Evolutionary conservation across 1,139 yeast species (phyloP), one percentile per base, ranked within the genome.

Genomic region (Kazachstania sp.): DNA sequence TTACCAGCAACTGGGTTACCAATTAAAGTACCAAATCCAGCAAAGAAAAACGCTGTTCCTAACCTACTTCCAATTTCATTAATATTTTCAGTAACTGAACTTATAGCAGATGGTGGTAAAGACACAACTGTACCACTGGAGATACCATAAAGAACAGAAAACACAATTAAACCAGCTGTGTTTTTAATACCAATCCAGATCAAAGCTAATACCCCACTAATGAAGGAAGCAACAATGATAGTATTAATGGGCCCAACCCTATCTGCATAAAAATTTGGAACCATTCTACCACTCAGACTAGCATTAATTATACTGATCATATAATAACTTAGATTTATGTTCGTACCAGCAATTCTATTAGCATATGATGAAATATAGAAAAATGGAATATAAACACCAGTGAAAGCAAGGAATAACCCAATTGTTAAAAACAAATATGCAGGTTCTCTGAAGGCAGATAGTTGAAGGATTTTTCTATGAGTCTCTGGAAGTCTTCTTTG

Each of bases 281-380:
- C 8, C 13, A 39, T 39, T 16, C 35, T 29, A 7, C 42, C 42
- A 30, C 34, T 39, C 15, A 39, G 15, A 39, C 42, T 39, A 9
- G 42, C 42, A 30, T 39, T 39, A 4, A 39, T 30, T 12, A 39
- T 30, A 16, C 42, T 39, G 15, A 39, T 29, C 35, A 39, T 29
- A 29, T 30, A 39, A 16, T 29, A 39, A 30, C 42, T 39, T 18
- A 39, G 5, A 18, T 29, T 28, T 16, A 15, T 30, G 4, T 20
- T 15, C 8, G 42, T 29, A 29, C 20, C 26, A 19, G 36, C 42
- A 7, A 39, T 29, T 15, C 35, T 28, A 31, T 15, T 30, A 7
- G 42, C 42, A 26, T 39, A 39, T n/a, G 42, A 39, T n/a, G 42
- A 39, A 8, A 39, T 39, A 20, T 39, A 39, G 19, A 16, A 39